phyloP scores from a whole-genome alignment of 129 eudicot genomes.

The Tagetes erecta region DNA sequence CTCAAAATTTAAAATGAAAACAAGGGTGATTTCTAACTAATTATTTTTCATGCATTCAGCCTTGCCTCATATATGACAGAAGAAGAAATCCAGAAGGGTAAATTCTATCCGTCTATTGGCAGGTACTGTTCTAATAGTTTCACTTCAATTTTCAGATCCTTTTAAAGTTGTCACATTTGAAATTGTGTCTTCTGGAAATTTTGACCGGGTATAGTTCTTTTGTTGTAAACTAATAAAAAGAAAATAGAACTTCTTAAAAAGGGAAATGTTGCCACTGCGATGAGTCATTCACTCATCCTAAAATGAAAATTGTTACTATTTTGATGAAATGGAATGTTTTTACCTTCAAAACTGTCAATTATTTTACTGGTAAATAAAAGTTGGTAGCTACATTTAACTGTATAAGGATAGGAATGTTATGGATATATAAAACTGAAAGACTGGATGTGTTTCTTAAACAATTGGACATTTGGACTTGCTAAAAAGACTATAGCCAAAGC shows the following conservation, averaged over 20 bases:
- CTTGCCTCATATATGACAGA: conserved; percentile 97
- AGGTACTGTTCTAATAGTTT: conserved; percentile 46
- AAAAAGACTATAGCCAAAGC: not conserved
- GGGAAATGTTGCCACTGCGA: not conserved
- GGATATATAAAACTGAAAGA: not conserved
- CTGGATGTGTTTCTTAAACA: not conserved
- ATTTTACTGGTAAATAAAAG: not conserved
- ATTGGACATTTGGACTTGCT: too few relatives aligned
- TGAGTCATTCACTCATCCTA: not conserved
- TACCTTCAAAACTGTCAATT: not conserved
- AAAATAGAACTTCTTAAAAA: too few relatives aligned
- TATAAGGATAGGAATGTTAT: too few relatives aligned
- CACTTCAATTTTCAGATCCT: not conserved
- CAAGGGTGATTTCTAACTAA: conserved; percentile 2
- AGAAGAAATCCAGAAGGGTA: conserved; percentile 79
- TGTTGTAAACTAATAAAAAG: not conserved
- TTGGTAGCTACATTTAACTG: not conserved
- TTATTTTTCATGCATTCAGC: conserved; percentile 44
- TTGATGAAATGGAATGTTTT: not conserved
- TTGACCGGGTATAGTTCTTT: not conserved
- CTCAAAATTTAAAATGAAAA: not conserved
- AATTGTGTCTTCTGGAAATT: not conserved
- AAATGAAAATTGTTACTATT: not conserved
- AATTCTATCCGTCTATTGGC: conserved; percentile 80
- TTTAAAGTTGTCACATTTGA: conserved; percentile 3